Base-by-base conservation (phyloP, 108 stramenopile species). In the Asterionellopsis glacialis region DNA sequence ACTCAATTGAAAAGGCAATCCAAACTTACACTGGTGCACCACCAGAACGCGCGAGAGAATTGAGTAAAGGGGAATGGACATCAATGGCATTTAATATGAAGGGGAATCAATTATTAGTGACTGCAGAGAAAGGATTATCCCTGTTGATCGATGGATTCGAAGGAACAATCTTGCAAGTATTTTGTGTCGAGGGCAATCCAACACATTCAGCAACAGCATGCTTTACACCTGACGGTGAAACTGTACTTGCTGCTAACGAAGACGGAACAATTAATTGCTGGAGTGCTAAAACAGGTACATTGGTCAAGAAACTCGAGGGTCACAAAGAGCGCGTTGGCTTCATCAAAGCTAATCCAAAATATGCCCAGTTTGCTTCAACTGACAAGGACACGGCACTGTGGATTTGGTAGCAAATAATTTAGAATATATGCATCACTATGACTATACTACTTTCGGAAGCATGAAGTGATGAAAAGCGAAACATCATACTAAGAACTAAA, bases 141-240 rank as follows among this genome's bases (percentile, higher is more conserved):
- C 45, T 87, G 39, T 45, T 86, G 9, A 33, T 89, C 26, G 91
- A 93, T 73, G 91, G 91, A 0, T 93, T 79, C 50, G 84, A 88
- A 47, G 83, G 83, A 16, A 85, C 82, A 1, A 68, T 90, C 33
- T 69, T 81, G 48, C 70, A 77, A 19, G 71, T 82, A 0, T 86
- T 89, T 60, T 50, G 64, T 39, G 47, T 53, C 11, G 73, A 79
- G 53, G 51, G 52, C 7, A 64, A 74, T 11, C 52, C 73, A n/a
- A 15, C 38, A 15, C 52, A 42, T n/a, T 55, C 45, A 19, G 70
- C 66, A 22, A 73, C 77, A 0, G 74, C 76, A 22, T 89, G 88
- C 39, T 93, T 88, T 41, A 79, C 85, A 25, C 52, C 80, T 0
- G 91, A 93, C 55, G 88, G 85, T 45, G 47, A 75, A 47, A 73